Base-by-base conservation (phyloP, 352 stramenopile genomes). In the Blastocystis sp. region DNA sequence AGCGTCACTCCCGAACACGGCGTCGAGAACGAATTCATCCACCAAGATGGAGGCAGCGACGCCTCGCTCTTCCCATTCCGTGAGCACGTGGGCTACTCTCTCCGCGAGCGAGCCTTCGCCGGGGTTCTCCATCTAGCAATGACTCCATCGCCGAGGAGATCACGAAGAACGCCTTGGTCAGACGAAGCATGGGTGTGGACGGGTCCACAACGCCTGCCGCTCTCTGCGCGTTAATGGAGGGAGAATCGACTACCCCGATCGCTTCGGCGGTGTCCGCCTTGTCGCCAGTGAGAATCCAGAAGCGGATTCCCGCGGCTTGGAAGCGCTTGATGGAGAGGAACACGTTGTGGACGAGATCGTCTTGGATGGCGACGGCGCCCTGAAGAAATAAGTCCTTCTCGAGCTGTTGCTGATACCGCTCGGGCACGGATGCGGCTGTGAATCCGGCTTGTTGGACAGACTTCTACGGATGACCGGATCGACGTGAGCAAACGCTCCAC, bases 221-320 rank as follows among this genome's bases (percentile, higher is more conserved):
- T 10, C 78, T 3, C 50, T 80, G 67, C 3, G 4, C 4, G 9
- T 71, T 12, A 80, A 74, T 41, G 4, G 19, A 2, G 9, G 9
- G 13, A 24, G n/a, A 9, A 26, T 24, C 9, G 19, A 12, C 19
- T n/a, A 80, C n/a, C 4, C 61, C 79, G n/a, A 89, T 89, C 13
- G 79, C 62, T 35, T 80, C 67, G 9, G 79, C 79, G 21, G 79
- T 89, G 55, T 71, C 62, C 16, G 63, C 61, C 29, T 89, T 89
- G 50, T 89, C 79, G 37, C 79, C 79, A 21, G 79, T 89, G 4
- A 89, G 41, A 66, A 89, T 89, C 79, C 79, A 89, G 45, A 80
- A 80, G 10, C 67, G 63, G 9, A 89, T 77, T 10, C 79, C 79
- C 37, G 79, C 79, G 9, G 67, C 39, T 29, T 80, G 79, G 3